Percentiles rank a stretch among this genome's conserved stretches.
Evolutionary conservation across 2,329 filamentous ascomycete genomes (phyloP).

Genomic region (Fonsecaea monophora): DNA sequence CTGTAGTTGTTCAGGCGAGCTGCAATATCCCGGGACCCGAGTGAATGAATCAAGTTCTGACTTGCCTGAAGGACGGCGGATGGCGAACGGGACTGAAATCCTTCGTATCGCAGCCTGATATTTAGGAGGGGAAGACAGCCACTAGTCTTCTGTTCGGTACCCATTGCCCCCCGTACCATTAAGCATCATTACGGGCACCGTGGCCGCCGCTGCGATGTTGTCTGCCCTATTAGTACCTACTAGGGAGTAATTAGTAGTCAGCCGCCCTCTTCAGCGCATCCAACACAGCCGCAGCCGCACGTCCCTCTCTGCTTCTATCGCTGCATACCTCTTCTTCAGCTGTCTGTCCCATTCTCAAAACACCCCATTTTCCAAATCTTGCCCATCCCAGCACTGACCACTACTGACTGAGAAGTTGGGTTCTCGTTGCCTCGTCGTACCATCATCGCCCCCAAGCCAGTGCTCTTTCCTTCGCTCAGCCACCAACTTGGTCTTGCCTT

Average conservation of each 20-base stretch:
- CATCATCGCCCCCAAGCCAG: conserved; percentile 1
- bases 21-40: not conserved
- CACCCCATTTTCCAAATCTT: not conserved
- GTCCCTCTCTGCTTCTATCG: conserved; percentile 10
- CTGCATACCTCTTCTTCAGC: conserved; percentile 12
- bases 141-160: conserved; percentile 1
- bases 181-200: conserved; percentile 20
- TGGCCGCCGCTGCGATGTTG: not conserved
- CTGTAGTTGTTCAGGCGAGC: not conserved
- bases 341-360: conserved; percentile 10
- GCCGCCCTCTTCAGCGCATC: conserved; percentile 9
- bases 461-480: conserved; percentile 15
- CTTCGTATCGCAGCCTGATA: conserved; percentile 8
- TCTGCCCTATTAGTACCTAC: not conserved
- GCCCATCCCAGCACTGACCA: not conserved
- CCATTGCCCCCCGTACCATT: conserved; percentile 10
- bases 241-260: too few species aligned
- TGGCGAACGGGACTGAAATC: not conserved
- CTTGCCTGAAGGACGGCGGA: not conserved
- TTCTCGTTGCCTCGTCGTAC: not conserved
- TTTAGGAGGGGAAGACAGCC: not conserved
- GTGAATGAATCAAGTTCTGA: not conserved
- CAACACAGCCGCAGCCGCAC: conserved; percentile 26
- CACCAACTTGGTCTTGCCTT: conserved; percentile 18
- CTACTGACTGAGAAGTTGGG: not conserved